Evolutionary conservation across 805 yeast species (phyloP).

Genomic region (Cyberlindnera mississippiensis): DNA sequence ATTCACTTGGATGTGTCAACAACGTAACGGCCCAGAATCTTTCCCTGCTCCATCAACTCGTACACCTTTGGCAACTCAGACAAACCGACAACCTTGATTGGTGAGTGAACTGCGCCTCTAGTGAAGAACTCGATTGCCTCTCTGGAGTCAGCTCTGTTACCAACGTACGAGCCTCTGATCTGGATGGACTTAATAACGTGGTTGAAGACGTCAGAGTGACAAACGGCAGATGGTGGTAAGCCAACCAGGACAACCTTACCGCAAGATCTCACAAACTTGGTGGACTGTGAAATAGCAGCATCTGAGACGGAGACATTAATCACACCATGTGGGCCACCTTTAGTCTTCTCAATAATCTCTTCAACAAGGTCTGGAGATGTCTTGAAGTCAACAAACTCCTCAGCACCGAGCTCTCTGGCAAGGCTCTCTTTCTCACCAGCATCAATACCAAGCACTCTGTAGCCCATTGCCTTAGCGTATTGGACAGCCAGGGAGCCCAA

Average conservation of each 20-base stretch:
- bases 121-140: constrained; percentile 70
- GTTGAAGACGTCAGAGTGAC: constrained; percentile 60
- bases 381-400: constrained; percentile 55
- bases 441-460: constrained; percentile 63
- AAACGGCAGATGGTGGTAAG: constrained; percentile 73
- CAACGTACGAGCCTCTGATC: constrained; percentile 80
- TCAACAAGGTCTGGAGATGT: constrained; percentile 48
- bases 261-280: constrained; percentile 52
- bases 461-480: constrained; percentile 71
- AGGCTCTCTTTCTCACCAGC: constrained; percentile 51
- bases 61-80: constrained; percentile 50
- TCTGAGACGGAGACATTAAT: constrained; percentile 69
- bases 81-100: constrained; percentile 55
- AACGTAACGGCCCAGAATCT: constrained; percentile 61
- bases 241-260: constrained; percentile 74
- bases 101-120: constrained; percentile 63
- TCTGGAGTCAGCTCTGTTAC: constrained; percentile 80
- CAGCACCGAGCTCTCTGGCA: constrained; percentile 51
- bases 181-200: constrained; percentile 67
- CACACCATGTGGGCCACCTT: constrained; percentile 72
- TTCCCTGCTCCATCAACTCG: constrained; percentile 58
- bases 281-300: constrained; percentile 56
- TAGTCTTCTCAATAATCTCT: constrained; percentile 50
- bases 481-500: constrained; percentile 69
- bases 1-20: constrained; percentile 49